Base-by-base conservation (phyloP, 495 filamentous ascomycete species). In the Cudoniella acicularis region DNA sequence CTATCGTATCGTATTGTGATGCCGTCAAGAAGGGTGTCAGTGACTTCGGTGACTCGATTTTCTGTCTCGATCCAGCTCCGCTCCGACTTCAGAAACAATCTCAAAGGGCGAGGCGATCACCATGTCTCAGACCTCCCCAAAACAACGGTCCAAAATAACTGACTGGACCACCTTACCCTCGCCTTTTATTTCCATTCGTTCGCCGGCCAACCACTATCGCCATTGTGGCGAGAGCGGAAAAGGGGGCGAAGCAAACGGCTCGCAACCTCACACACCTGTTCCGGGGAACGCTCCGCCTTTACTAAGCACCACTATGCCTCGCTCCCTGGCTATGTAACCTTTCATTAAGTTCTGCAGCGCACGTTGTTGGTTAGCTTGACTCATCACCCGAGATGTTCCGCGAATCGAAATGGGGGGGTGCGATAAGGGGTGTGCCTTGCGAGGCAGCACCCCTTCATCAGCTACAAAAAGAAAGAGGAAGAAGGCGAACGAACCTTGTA, bases 251-350 rank as follows among this genome's bases (percentile, higher is more conserved):
- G 4, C 46, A n/a, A 10, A 24, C 20, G 16, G 16, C 9, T 40
- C 41, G 21, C 3, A 13, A 49, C 21, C 41, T 88, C 83, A 96
- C 50, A 98, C 86, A 11, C 89, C 89, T 4, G 94, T 98, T n/a
- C 93, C 94, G 1, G 94, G 94, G 69, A 98, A 98, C 2, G 93
- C 92, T 45, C 90, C 90, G 21, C 75, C 84, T 70, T 96, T 96
- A 71, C 89, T 96, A 56, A 98, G 75, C 26, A 98, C 94, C 18
- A 98, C 87, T 52, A 87, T 90, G 55, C 89, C 89, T 48, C 86
- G 84, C 52, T 96, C 92, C 57, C 92, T 90, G 25, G 91, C 84
- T 60, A 98, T 98, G 74, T 98, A 98, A 53, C 94, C 94, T 75
- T 97, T 98, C 87, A 98, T 96, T 13, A 94, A 79, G 54, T 88